Percentiles rank a stretch among this genome's conserved stretches.
Conservation (phyloP, 768 basidiomycete genomes). For the Hypsizygus marmoreus region DNA sequence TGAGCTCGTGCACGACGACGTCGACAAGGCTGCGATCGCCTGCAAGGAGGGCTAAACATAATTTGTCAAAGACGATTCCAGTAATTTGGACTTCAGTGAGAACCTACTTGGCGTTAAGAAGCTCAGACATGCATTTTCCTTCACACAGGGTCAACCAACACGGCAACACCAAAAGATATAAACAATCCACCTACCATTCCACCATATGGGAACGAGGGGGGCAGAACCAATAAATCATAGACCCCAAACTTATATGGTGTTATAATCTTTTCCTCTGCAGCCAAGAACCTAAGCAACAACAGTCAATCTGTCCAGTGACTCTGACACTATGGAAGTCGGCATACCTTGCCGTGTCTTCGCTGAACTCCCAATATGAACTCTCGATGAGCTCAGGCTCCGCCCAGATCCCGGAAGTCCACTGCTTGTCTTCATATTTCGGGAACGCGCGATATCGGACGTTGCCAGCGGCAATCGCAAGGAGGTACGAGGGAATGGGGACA, state of each 20-base stretch:
- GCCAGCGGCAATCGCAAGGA: constrained; percentile 90
- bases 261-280: constrained; percentile 73
- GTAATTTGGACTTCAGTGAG: not conserved
- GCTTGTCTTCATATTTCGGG: constrained; percentile 54
- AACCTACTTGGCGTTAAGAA: constrained; percentile 84
- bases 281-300: constrained; percentile 58
- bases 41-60: constrained; percentile 66
- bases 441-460: constrained; percentile 78
- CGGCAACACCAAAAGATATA: not conserved
- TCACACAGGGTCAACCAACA: constrained; percentile 1
- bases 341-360: constrained; percentile 81
- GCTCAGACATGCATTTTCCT: constrained; percentile 90
- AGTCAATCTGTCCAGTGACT: not conserved
- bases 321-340: not conserved
- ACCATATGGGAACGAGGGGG: constrained; percentile 91
- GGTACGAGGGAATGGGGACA: constrained; percentile 85
- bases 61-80: constrained; percentile 1
- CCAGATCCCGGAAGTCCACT: constrained; percentile 90
- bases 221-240: constrained; percentile 87
- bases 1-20: constrained; percentile 85
- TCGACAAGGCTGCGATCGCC: constrained; percentile 87
- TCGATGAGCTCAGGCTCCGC: constrained; percentile 85
- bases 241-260: constrained; percentile 82
- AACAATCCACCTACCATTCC: constrained; percentile 64
- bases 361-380: constrained; percentile 83